Evolutionary conservation across 73 alveolate species (phyloP), one percentile per base, ranked within the genome.

Genomic region (Paramecium bursaria): DNA sequence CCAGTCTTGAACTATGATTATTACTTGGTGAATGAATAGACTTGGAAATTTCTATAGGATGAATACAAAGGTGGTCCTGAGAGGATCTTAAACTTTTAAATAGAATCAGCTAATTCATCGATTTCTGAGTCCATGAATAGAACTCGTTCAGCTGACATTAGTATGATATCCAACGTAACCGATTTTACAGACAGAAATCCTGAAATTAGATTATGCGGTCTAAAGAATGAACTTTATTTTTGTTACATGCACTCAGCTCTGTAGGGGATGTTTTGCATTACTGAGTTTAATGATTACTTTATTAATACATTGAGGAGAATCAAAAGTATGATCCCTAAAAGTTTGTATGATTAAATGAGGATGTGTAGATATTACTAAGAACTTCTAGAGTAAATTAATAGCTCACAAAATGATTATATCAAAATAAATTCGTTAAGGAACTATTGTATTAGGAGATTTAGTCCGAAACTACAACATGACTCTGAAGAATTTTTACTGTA

Each of bases 51-150:
- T 57, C 44, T 67, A n/a, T 47, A 25, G 2, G 82, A 67, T 21
- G 53, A 67, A 19, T 67, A 67, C 27, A 42, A 57, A 14, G 82
- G 82, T 10, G 82, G 82, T 19, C 82, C 82, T 39, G 82, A 67
- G 44, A 67, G 33, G 9, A 17, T 67, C 25, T 15, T 21, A 19
- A 57, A 67, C 11, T 11, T 19, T 7, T 39, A 39, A 17, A 53
- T 57, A 9, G 46, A 23, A 39, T 31, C 82, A 15, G 60, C 82
- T 2, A 3, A 25, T 0, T 67, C 82, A 3, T 25, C 33, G 19
- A 25, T 26, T 3, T 31, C 57, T 39, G 19, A 35, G 19, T 39
- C 35, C 3, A 19, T 23, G 6, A 57, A 67, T 15, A 31, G 82
- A 30, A 35, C 82, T 17, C 33, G 44, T 39, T 67, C 82, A 4